Evolutionary conservation across 345 rosid genomes (phyloP).

Genomic region (Tarenaya hassleriana): DNA sequence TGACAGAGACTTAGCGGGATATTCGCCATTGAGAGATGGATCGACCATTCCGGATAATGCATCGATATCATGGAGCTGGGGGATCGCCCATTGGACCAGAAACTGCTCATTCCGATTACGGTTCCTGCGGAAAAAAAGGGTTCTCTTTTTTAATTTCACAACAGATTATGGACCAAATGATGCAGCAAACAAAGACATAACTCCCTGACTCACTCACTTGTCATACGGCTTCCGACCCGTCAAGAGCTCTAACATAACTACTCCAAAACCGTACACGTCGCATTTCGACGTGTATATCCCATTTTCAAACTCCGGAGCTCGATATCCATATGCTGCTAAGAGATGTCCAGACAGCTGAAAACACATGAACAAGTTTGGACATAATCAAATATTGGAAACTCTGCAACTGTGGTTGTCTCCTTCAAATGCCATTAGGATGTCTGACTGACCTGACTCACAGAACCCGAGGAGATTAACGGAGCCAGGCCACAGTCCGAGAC

Average conservation of each 20-base stretch:
- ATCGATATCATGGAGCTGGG: slow-evolving; percentile 90
- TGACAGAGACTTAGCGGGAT: slow-evolving; percentile 83
- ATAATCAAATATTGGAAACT: slow-evolving; percentile 7
- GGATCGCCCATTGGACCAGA: slow-evolving; percentile 95
- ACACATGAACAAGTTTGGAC: slow-evolving; percentile 20
- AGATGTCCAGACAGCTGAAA: slow-evolving; percentile 91
- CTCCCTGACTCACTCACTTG: slow-evolving; percentile 37
- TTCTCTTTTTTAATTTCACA: background rate
- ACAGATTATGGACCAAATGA: background rate
- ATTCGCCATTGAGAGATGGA: slow-evolving; percentile 69
- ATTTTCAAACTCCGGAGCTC: slow-evolving; percentile 95
- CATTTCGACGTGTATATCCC: slow-evolving; percentile 83
- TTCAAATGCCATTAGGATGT: slow-evolving; percentile 10
- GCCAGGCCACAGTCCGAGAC: slow-evolving; percentile 95
- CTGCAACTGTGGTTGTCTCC: background rate
- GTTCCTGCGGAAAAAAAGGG: slow-evolving; percentile 39
- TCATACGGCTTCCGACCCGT: slow-evolving; percentile 87
- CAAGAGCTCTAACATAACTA: slow-evolving; percentile 93
- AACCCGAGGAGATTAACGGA: slow-evolving; percentile 69
- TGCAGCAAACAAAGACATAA: background rate
- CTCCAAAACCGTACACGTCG: slow-evolving; percentile 97
- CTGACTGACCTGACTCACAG: slow-evolving; percentile 78
- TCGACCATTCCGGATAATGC: slow-evolving; percentile 96
- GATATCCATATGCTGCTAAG: slow-evolving; percentile 69
- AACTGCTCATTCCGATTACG: slow-evolving; percentile 78